These are phyloP conservation scores for Alliaria petiolata DNA, from an alignment of 345 rosid genomes.

Conservation along the genomic window DNA sequence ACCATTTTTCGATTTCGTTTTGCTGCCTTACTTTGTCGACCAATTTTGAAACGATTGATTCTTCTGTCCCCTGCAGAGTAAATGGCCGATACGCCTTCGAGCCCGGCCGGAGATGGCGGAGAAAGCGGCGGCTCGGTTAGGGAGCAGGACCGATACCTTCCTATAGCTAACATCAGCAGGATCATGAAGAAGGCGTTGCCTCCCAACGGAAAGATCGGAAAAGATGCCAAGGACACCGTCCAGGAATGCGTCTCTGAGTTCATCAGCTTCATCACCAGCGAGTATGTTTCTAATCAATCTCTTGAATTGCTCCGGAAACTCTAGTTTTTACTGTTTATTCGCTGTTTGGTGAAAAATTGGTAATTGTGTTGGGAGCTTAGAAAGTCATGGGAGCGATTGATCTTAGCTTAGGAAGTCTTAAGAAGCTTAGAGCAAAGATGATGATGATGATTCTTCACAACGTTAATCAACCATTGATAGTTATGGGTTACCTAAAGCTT, in stretches of 20 bases:
- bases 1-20: neutral
- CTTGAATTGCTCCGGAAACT: neutral
- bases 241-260: conserved; percentile 76
- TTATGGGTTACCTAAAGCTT: neutral
- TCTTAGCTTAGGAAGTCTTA: neutral
- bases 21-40: too few relatives aligned
- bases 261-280: conserved; percentile 68
- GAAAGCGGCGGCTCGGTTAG: conserved; percentile 57
- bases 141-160: conserved; percentile 62
- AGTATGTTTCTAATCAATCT: conserved; percentile 32
- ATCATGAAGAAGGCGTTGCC: conserved; percentile 74
- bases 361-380: too few relatives aligned
- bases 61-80: neutral
- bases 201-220: conserved; percentile 58
- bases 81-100: conserved; percentile 62
- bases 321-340: neutral
- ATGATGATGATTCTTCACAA: neutral
- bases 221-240: conserved; percentile 65
- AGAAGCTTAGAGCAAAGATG: neutral
- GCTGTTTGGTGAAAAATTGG: neutral
- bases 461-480: neutral
- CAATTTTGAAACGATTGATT: neutral
- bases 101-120: conserved; percentile 70
- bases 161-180: conserved; percentile 65
- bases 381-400: neutral